Conservation (phyloP, 768 basidiomycete genomes). For the Phaeolepiota aurea region DNA sequence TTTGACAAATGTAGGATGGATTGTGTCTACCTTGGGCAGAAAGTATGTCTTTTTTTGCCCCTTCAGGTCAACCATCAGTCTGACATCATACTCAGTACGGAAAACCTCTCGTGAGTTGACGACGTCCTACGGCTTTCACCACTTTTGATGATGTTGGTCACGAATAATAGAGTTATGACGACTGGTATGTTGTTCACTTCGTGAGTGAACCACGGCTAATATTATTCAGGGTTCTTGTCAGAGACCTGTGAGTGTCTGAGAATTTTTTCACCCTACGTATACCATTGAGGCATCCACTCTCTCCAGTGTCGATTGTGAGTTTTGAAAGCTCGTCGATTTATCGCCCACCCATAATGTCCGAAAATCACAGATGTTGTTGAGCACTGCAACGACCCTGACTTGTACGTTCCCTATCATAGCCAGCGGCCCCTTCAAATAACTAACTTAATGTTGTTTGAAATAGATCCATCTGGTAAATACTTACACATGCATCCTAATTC, state of each 20-base stretch:
- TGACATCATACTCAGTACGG: slow-evolving; percentile 50
- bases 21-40: slow-evolving; percentile 94
- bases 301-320: slow-evolving; percentile 69
- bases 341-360: too few species aligned
- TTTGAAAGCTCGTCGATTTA: too few species aligned
- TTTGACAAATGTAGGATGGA: slow-evolving; percentile 55
- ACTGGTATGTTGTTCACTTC: slow-evolving; percentile 29
- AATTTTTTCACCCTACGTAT: not conserved
- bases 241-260: slow-evolving; percentile 55
- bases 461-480: slow-evolving; percentile 75
- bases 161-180: slow-evolving; percentile 29
- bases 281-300: slow-evolving; percentile 3
- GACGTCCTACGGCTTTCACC: not conserved
- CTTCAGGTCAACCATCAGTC: not conserved
- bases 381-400: slow-evolving; percentile 66
- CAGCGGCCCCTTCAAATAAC: too few species aligned
- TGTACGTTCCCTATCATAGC: slow-evolving; percentile 56
- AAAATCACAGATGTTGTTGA: slow-evolving; percentile 65
- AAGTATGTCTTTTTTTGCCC: slow-evolving; percentile 32
- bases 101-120: slow-evolving; percentile 54
- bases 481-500: not conserved
- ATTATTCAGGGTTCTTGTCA: slow-evolving; percentile 50
- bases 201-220: too few species aligned
- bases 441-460: not conserved
- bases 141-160: too few species aligned